phyloP scores from a whole-genome alignment of 306 rosid species.

The Nissolia schottii region DNA sequence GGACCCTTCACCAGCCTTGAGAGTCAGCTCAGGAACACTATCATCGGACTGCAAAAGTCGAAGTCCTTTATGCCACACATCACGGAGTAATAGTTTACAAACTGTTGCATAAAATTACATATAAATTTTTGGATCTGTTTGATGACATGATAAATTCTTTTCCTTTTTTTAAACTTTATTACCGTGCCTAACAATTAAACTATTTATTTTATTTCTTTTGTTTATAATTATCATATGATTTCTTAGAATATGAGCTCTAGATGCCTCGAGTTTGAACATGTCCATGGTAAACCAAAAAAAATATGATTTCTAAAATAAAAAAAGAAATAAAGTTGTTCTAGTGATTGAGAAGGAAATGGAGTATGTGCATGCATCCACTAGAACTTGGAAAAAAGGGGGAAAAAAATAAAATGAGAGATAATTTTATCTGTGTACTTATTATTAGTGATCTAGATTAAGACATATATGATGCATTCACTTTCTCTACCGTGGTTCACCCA shows the following conservation, averaged over 20 bases:
- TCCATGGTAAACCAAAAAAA: too few species aligned
- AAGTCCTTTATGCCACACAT: not conserved
- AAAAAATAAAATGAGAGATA: not conserved
- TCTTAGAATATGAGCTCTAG: too few species aligned
- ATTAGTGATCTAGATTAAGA: not conserved
- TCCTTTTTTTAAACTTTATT: not conserved
- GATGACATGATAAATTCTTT: too few species aligned
- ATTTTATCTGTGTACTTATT: not conserved
- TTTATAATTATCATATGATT: not conserved
- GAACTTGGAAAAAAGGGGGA: not conserved
- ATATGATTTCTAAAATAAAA: too few species aligned
- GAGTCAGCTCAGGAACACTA: not conserved
- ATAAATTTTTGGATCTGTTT: not conserved
- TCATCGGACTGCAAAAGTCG: not conserved
- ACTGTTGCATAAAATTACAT: not conserved
- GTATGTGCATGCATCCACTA: not conserved
- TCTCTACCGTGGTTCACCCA: constrained; percentile 2
- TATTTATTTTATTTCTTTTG: not conserved
- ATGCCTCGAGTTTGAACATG: too few species aligned
- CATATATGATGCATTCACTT: not conserved
- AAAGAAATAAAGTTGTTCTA: not conserved
- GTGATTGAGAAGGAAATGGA: not conserved
- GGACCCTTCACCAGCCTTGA: not conserved
- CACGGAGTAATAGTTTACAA: not conserved
- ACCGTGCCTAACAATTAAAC: too few species aligned